These are phyloP conservation scores for Neobulgaria alba DNA, from an alignment of 2,329 filamentous ascomycete species.

Conservation along the genomic window DNA sequence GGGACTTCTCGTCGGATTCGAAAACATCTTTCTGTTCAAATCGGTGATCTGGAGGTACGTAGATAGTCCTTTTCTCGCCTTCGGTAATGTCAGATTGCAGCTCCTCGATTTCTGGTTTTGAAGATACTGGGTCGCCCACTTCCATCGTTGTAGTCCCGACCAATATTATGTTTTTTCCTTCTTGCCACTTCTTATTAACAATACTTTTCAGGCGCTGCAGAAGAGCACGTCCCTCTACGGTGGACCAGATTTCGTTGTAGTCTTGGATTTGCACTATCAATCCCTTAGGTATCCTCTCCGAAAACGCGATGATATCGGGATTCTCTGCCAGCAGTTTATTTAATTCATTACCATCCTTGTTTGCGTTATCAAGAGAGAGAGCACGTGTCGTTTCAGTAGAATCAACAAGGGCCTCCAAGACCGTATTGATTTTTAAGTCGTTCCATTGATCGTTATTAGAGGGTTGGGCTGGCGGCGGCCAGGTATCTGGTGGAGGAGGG, in stretches of 20 bases:
- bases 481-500: background rate
- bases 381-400: slow-evolving; percentile 51
- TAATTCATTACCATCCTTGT: slow-evolving; percentile 21
- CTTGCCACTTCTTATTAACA: slow-evolving; percentile 62
- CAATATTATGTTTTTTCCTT: slow-evolving; percentile 65
- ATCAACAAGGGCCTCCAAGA: slow-evolving; percentile 48
- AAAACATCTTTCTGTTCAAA: slow-evolving; percentile 34
- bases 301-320: too few species aligned
- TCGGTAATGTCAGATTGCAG: slow-evolving; percentile 37
- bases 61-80: slow-evolving; percentile 42
- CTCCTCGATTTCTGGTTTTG: slow-evolving; percentile 33
- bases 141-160: slow-evolving; percentile 66
- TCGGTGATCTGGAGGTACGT: slow-evolving; percentile 41
- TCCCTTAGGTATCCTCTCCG: slow-evolving; percentile 24
- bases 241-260: slow-evolving; percentile 66
- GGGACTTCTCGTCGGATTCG: slow-evolving; percentile 38
- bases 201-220: slow-evolving; percentile 61
- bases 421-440: slow-evolving; percentile 17
- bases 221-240: slow-evolving; percentile 59
- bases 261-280: slow-evolving; percentile 75
- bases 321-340: slow-evolving; percentile 23
- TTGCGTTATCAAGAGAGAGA: slow-evolving; percentile 45
- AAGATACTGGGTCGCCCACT: slow-evolving; percentile 34
- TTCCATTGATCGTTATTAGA: background rate
- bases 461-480: background rate